Evolutionary conservation across 139 green algal genomes (phyloP), one percentile per base, ranked within the genome.

Genomic region (Ettlia oleoabundans): DNA sequence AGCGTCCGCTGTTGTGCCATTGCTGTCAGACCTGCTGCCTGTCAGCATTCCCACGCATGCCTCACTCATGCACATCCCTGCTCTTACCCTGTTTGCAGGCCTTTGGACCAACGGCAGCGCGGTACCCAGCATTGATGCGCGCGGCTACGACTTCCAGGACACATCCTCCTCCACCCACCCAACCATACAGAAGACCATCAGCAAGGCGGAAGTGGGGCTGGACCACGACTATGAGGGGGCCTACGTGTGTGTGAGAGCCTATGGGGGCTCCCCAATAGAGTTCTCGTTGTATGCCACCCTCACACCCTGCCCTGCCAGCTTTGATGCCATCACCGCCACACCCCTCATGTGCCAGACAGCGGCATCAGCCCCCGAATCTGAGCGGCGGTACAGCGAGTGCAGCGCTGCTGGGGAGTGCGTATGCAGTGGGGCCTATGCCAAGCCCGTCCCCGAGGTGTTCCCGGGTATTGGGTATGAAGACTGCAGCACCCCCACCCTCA

Each of bases 241-340:
- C n/a, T 91, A 88, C 76, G 53, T 91, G 4, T 91, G 88, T 55
- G 67, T 90, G 18, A 83, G 84, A 22, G 65, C 70, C 7, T 91
- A 91, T 63, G 86, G 82, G 42, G 55, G 28, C 1, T 47, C n/a
- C 32, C 75, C 58, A 19, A 32, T 81, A 30, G 73, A 68, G 21
- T 90, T 84, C 41, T 51, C 74, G 0, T 43, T 90, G 66, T 41
- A 75, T n/a, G 86, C 86, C n/a, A 73, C 47, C 63, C 41, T 71
- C 30, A 78, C 63, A 0, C 19, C 66, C 30, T 91, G 88, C 76
- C 81, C 84, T 21, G 61, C 77, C 53, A 51, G 72, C 63, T 91
- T 87, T 37, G 58, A 80, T 2, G 18, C 30, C 26, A 21, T 21
- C 9, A 33, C 64, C 8, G 88, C 82, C 41, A 58, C 63, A 24